These are phyloP conservation scores for Poa pratensis DNA, from an alignment of 176 grass and related monocot genomes.

Conservation along the genomic window DNA sequence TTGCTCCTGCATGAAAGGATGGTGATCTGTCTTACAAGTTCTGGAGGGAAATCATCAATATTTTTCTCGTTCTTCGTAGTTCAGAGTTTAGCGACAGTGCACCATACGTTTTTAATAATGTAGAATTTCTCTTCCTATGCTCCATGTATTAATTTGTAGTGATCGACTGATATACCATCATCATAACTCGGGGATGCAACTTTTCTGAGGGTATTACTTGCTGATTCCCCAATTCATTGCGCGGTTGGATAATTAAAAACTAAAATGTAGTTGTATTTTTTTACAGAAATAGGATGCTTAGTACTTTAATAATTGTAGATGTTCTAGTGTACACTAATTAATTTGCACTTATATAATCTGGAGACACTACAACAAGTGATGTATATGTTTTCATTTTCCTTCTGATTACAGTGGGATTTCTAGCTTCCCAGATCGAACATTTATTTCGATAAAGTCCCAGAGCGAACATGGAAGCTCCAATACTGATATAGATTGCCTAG, in stretches of 20 bases:
- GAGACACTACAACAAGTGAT: neutral
- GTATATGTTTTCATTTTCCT: neutral
- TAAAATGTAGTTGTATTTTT: neutral
- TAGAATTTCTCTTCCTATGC: neutral
- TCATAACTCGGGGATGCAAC: too few relatives aligned
- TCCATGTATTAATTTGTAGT: too few relatives aligned
- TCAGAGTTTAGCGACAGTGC: neutral
- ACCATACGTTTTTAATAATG: neutral
- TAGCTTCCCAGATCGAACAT: neutral
- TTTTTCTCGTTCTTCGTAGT: constrained; percentile 14
- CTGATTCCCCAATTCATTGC: neutral
- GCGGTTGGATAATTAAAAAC: neutral
- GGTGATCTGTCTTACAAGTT: constrained; percentile 69
- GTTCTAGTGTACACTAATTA: neutral
- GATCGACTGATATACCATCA: too few relatives aligned
- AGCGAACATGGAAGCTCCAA: neutral
- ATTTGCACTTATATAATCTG: neutral
- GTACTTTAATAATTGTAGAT: neutral
- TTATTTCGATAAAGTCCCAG: neutral
- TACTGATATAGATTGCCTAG: neutral
- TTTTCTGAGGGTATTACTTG: neutral
- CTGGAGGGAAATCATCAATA: constrained; percentile 68
- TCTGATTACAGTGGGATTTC: neutral
- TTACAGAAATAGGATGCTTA: neutral
- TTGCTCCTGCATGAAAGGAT: too few relatives aligned